Conservation (phyloP, 345 rosid genomes). For the Salix exigua region DNA sequence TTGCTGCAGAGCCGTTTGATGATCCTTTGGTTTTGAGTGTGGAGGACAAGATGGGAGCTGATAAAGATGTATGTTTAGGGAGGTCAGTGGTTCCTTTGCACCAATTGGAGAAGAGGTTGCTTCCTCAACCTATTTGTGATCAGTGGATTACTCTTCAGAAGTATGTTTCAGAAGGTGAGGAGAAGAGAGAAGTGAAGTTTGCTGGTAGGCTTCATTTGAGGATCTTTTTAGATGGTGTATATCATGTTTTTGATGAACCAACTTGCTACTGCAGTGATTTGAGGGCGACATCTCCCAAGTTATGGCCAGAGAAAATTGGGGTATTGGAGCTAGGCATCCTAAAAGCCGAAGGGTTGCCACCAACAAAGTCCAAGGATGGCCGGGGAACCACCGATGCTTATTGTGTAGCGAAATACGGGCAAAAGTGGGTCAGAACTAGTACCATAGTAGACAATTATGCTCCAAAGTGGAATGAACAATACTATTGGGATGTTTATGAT, state of each 20-base stretch:
- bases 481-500: conserved; percentile 58
- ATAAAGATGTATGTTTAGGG: conserved; percentile 38
- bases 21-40: conserved; percentile 15
- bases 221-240: conserved; percentile 48
- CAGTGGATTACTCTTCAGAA: conserved; percentile 42
- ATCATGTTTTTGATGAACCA: conserved; percentile 52
- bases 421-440: conserved; percentile 49
- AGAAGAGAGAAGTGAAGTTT: conserved; percentile 16
- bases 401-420: conserved; percentile 50
- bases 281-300: conserved; percentile 37
- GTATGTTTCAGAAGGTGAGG: background rate
- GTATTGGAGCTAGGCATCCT: conserved; percentile 52
- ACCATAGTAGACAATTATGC: conserved; percentile 38
- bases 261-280: conserved; percentile 52
- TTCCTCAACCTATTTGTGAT: conserved; percentile 23
- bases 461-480: conserved; percentile 53
- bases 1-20: conserved; percentile 20
- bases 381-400: conserved; percentile 44
- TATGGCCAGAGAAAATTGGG: conserved; percentile 41
- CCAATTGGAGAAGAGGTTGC: conserved; percentile 40
- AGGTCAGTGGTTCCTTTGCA: conserved; percentile 38
- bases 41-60: background rate
- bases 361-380: conserved; percentile 41
- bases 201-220: conserved; percentile 48
- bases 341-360: conserved; percentile 42